Conservation (phyloP, 106 monocot species). For the Posidonia australis region DNA sequence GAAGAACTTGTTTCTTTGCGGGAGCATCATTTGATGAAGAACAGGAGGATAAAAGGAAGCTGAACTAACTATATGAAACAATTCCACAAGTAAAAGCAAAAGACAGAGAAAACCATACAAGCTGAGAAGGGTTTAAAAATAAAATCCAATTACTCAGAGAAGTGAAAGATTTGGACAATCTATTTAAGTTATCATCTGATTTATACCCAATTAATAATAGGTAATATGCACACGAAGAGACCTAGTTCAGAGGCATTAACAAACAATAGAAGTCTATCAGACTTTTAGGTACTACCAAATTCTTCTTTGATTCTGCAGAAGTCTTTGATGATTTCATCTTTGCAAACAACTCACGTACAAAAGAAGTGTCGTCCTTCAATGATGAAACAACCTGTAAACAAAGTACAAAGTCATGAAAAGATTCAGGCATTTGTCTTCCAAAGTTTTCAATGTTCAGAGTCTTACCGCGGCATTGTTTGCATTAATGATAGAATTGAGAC, state of each 20-base stretch:
- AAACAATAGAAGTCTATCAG: too few relatives aligned
- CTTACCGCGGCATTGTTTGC: slow-evolving; percentile 76
- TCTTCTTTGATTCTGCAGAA: slow-evolving; percentile 58
- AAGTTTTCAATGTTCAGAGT: slow-evolving; percentile 10
- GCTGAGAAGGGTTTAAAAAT: not conserved
- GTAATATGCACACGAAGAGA: too few relatives aligned
- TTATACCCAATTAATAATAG: too few relatives aligned
- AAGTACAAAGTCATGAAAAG: not conserved
- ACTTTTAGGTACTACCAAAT: slow-evolving; percentile 42
- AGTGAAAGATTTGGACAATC: not conserved
- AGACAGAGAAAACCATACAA: too few relatives aligned
- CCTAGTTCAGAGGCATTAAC: too few relatives aligned
- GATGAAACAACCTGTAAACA: slow-evolving; percentile 59
- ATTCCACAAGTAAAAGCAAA: too few relatives aligned
- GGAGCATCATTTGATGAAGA: too few relatives aligned
- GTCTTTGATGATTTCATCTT: slow-evolving; percentile 61
- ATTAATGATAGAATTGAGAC: slow-evolving; percentile 76
- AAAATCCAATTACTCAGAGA: not conserved
- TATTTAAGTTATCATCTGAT: too few relatives aligned
- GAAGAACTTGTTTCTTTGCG: too few relatives aligned
- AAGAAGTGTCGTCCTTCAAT: slow-evolving; percentile 83
- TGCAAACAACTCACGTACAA: slow-evolving; percentile 79
- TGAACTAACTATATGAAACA: too few relatives aligned
- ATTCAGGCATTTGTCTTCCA: not conserved
- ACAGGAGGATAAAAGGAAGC: too few relatives aligned